Evolutionary conservation across 768 basidiomycete genomes (phyloP).

Genomic region (Pluteus cervinus): DNA sequence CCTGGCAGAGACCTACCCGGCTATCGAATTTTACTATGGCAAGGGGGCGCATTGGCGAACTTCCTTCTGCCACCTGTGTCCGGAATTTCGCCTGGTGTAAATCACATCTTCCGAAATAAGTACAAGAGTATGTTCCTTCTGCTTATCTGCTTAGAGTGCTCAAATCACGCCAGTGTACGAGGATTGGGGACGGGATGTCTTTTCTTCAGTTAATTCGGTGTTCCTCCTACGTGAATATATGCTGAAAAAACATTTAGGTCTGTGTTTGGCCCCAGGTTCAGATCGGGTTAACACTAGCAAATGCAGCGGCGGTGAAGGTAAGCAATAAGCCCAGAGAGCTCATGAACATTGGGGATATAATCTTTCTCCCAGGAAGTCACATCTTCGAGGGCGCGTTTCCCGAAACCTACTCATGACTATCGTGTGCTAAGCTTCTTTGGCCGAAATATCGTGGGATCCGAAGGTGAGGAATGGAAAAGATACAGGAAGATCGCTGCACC

Average conservation of each 20-base stretch:
- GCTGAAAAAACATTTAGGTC: slow-evolving; percentile 20
- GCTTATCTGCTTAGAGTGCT: too few species aligned
- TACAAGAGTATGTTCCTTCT: slow-evolving; percentile 19
- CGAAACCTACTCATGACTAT: slow-evolving; percentile 49
- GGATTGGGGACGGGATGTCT: slow-evolving; percentile 27
- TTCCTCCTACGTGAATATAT: background rate
- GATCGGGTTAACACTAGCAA: slow-evolving; percentile 25
- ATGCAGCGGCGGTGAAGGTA: slow-evolving; percentile 36
- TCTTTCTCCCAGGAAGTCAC: slow-evolving; percentile 38
- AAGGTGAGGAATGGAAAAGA: slow-evolving; percentile 61
- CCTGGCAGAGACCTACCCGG: slow-evolving; percentile 16
- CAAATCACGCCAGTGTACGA: slow-evolving; percentile 29
- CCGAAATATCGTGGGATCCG: slow-evolving; percentile 56
- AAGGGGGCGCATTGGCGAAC: slow-evolving; percentile 16
- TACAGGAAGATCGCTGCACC: slow-evolving; percentile 58
- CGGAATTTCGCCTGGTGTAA: slow-evolving; percentile 24
- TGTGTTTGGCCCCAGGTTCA: slow-evolving; percentile 17
- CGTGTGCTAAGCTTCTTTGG: slow-evolving; percentile 44
- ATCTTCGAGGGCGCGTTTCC: slow-evolving; percentile 42
- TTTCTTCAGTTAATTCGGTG: slow-evolving; percentile 19
- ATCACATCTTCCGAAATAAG: slow-evolving; percentile 22
- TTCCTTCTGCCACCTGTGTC: slow-evolving; percentile 21
- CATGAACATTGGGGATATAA: background rate
- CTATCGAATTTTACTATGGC: slow-evolving; percentile 21
- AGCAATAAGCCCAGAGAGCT: slow-evolving; percentile 1